A percentile compares a stretch with the other conserved stretches of the same genome.
phyloP scores from a whole-genome alignment of 1,139 yeast species.

The Pichia sp. region DNA sequence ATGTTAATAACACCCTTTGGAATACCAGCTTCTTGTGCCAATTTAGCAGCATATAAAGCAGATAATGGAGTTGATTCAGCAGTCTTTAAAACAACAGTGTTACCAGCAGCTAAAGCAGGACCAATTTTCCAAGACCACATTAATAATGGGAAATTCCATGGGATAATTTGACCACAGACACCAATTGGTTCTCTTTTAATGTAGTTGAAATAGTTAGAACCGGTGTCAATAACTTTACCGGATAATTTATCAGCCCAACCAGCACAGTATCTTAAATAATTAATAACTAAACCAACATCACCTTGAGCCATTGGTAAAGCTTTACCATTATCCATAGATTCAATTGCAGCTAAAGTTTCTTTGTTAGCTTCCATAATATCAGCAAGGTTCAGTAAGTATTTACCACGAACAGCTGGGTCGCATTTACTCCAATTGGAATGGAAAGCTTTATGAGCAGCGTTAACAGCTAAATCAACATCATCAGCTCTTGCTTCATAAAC shows the following conservation, averaged over 20 bases:
- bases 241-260: constrained; percentile 68
- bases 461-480: constrained; percentile 63
- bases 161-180: constrained; percentile 83
- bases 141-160: constrained; percentile 85
- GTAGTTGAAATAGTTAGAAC: constrained; percentile 54
- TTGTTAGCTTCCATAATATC: constrained; percentile 51
- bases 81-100: constrained; percentile 66
- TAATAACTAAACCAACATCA: constrained; percentile 53
- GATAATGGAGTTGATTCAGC: constrained; percentile 78
- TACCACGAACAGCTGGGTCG: constrained; percentile 46
- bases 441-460: constrained; percentile 55
- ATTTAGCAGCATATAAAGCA: constrained; percentile 58
- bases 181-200: constrained; percentile 71
- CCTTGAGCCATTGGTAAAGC: constrained; percentile 44
- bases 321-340: constrained; percentile 75
- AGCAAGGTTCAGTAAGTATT: constrained; percentile 52
- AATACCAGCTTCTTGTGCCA: constrained; percentile 62
- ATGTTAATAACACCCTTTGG: constrained; percentile 79
- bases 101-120: constrained; percentile 78
- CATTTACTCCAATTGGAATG: constrained; percentile 38
- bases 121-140: constrained; percentile 80
- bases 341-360: constrained; percentile 55
- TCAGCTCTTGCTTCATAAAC: constrained; percentile 56
- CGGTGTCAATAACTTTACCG: constrained; percentile 59
- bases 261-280: constrained; percentile 57